A percentile compares a stretch with the other conserved stretches of the same genome.
These are phyloP conservation scores for Lentinula raphanica DNA, from an alignment of 768 basidiomycete genomes.

Conservation along the genomic window DNA sequence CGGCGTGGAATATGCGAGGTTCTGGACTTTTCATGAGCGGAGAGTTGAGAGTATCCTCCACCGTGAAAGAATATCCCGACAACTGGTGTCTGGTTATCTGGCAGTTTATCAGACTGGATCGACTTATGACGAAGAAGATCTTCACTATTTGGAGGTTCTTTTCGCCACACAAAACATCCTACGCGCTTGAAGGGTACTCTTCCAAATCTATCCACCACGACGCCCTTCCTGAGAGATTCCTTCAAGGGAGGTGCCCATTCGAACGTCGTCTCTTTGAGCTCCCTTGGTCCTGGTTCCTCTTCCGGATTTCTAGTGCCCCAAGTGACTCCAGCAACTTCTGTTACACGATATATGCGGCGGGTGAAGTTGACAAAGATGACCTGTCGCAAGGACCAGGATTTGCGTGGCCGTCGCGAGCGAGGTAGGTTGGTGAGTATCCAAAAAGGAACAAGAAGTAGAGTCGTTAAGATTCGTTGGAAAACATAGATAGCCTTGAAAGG, in stretches of 20 bases:
- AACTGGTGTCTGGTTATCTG: constrained; percentile 24
- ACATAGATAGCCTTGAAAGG: constrained; percentile 45
- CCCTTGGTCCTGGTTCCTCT: constrained; percentile 23
- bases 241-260: constrained; percentile 43
- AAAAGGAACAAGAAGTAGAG: constrained; percentile 39
- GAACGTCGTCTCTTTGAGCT: constrained; percentile 42
- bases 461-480: constrained; percentile 41
- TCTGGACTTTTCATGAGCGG: constrained; percentile 42
- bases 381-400: constrained; percentile 46
- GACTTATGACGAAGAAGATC: background rate
- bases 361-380: constrained; percentile 49
- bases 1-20: constrained; percentile 46
- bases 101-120: constrained; percentile 19
- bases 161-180: constrained; percentile 47
- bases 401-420: constrained; percentile 37
- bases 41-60: constrained; percentile 55
- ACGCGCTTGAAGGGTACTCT: constrained; percentile 35
- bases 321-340: constrained; percentile 52
- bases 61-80: constrained; percentile 51
- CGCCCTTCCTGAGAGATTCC: constrained; percentile 33
- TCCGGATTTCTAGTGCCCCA: constrained; percentile 47
- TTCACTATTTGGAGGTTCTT: constrained; percentile 15
- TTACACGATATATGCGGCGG: constrained; percentile 46
- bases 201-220: constrained; percentile 29
- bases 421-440: constrained; percentile 40